These are phyloP conservation scores for Populus pruinosa DNA, from an alignment of 345 rosid genomes.

Conservation along the genomic window DNA sequence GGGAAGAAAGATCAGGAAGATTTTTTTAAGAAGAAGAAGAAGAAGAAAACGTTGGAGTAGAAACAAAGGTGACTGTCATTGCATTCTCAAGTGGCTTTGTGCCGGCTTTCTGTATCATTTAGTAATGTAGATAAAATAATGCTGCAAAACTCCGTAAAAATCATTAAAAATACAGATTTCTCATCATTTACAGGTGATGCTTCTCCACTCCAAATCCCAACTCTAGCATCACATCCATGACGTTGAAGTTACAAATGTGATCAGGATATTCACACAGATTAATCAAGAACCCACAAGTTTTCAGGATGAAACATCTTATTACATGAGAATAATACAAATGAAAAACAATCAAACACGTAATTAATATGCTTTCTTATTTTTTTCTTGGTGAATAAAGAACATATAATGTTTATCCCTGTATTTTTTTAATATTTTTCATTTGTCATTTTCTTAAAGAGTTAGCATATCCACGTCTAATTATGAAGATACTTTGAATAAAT, in stretches of 20 bases:
- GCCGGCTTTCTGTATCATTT: not conserved
- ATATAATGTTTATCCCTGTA: not conserved
- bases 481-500: no score
- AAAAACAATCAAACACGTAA: no score
- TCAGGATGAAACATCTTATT: not conserved
- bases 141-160: not conserved
- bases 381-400: not conserved
- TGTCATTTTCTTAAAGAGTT: no score
- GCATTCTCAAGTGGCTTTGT: not conserved
- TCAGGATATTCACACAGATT: not conserved
- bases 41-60: not conserved
- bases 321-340: not conserved
- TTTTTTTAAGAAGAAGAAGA: no score
- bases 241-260: not conserved
- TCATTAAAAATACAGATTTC: not conserved
- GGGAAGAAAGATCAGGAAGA: not conserved
- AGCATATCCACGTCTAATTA: no score
- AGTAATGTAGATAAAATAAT: not conserved
- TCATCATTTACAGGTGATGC: not conserved
- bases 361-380: no score
- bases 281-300: not conserved
- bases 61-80: not conserved
- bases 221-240: not conserved
- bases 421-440: no score
- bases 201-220: not conserved